Base-by-base conservation (phyloP, 2,329 filamentous ascomycete genomes). In the Dothistroma septosporum region DNA sequence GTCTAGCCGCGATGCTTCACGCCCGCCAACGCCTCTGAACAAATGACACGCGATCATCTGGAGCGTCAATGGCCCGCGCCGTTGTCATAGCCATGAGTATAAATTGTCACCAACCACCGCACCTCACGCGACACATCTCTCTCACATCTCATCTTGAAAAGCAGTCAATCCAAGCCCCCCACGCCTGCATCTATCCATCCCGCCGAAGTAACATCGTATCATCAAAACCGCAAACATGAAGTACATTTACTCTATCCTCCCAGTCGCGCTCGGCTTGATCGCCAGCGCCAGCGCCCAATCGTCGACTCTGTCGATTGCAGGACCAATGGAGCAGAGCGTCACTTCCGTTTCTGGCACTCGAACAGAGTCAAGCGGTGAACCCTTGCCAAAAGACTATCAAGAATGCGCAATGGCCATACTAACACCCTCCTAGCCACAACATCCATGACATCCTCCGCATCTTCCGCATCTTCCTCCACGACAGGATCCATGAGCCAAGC, bases 321-420 rank as follows among this genome's bases (percentile, higher is more conserved):
- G 44, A 8, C 55, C 55, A 2, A 57, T 57, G 55, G 41, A 57
- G 46, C 55, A 57, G 28, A 57, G 55, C 55, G 19, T 57, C 24
- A 57, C 55, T 28, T 3, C 16, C 22, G 12, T 57, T 28, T 57
- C 55, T 12, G 55, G 55, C n/a, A 57, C 55, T 14, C 2, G 41
- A 32, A 32, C 24, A 10, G 47, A 8, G 22, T 35, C 41, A 10
- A 49, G 12, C 19, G 49, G 52, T 32, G n/a, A 12, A 21, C 2
- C 9, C 14, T 9, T 21, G 19, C n/a, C 44, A 5, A 28, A 28
- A 28, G 24, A 28, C 3, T 28, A 28, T 28, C 6, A 6, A 28
- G 2, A 28, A 28, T 28, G 6, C 24, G 24, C 24, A 28, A 28
- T n/a, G 12, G 3, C 3, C 19, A 24, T 31, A 9, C 47, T 24